Conservation (phyloP, 2,329 filamentous ascomycete species). For the Talaromyces sp. region DNA sequence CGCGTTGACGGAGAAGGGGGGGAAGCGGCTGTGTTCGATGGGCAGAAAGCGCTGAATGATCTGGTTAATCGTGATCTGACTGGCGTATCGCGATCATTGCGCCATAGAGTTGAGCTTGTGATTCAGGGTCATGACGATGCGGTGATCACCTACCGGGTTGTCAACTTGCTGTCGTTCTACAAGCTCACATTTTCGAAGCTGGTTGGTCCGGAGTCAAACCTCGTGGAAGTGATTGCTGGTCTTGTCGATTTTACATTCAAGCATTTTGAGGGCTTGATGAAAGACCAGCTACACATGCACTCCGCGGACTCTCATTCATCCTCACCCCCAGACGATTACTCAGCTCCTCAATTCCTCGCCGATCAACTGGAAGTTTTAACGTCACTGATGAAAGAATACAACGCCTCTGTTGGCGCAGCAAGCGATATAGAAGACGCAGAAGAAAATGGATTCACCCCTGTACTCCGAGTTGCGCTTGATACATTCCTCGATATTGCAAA, state of each 20-base stretch:
- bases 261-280: constrained; percentile 78
- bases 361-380: constrained; percentile 77
- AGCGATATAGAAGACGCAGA: constrained; percentile 52
- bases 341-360: constrained; percentile 74
- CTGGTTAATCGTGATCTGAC: constrained; percentile 83
- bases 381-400: constrained; percentile 80
- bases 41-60: constrained; percentile 75
- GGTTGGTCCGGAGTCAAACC: constrained; percentile 65
- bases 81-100: constrained; percentile 78
- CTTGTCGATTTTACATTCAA: constrained; percentile 75
- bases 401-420: constrained; percentile 65
- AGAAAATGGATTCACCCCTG: constrained; percentile 69
- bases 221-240: constrained; percentile 66
- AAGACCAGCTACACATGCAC: constrained; percentile 67
- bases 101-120: constrained; percentile 85
- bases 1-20: constrained; percentile 58
- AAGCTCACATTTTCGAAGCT: constrained; percentile 78
- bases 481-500: constrained; percentile 71
- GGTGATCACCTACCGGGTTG: constrained; percentile 82
- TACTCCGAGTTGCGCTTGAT: constrained; percentile 77
- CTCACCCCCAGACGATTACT: constrained; percentile 68
- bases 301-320: constrained; percentile 71
- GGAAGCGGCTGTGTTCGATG: constrained; percentile 64
- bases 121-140: constrained; percentile 90
- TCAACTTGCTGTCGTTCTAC: constrained; percentile 88